Evolutionary conservation across 495 filamentous ascomycete genomes (phyloP).

Genomic region (Xylaria acuta): DNA sequence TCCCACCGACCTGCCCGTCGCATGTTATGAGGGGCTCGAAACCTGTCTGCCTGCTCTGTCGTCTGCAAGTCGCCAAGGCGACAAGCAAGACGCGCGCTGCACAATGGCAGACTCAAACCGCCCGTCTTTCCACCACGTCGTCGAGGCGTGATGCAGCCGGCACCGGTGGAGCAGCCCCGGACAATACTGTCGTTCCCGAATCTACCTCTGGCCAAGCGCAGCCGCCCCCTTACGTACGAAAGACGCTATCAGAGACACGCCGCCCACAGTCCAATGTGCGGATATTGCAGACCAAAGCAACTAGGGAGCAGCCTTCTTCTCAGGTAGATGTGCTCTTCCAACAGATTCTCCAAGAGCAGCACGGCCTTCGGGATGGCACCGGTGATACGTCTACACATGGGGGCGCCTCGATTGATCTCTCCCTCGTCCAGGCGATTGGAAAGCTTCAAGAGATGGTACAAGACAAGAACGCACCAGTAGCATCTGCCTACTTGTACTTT

Average conservation of each 20-base stretch:
- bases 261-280: constrained; percentile 1
- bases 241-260: not conserved
- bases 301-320: constrained; percentile 12
- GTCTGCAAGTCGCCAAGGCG: constrained; percentile 32
- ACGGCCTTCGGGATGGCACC: constrained; percentile 12
- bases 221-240: not conserved
- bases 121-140: constrained; percentile 22
- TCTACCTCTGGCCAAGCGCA: not conserved
- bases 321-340: constrained; percentile 35
- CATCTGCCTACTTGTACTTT: constrained; percentile 49
- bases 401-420: constrained; percentile 9
- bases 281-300: not conserved
- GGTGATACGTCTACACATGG: not conserved
- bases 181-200: not conserved
- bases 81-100: constrained; percentile 44
- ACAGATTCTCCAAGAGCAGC: constrained; percentile 36
- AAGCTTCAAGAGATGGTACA: constrained; percentile 48
- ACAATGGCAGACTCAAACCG: constrained; percentile 49
- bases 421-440: constrained; percentile 38
- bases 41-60: constrained; percentile 37
- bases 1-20: not conserved
- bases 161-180: not conserved
- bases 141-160: constrained; percentile 21
- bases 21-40: constrained; percentile 35
- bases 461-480: constrained; percentile 30